These are phyloP conservation scores for Picochlorum sp. DNA, from an alignment of 139 green algal species.

Conservation along the genomic window DNA sequence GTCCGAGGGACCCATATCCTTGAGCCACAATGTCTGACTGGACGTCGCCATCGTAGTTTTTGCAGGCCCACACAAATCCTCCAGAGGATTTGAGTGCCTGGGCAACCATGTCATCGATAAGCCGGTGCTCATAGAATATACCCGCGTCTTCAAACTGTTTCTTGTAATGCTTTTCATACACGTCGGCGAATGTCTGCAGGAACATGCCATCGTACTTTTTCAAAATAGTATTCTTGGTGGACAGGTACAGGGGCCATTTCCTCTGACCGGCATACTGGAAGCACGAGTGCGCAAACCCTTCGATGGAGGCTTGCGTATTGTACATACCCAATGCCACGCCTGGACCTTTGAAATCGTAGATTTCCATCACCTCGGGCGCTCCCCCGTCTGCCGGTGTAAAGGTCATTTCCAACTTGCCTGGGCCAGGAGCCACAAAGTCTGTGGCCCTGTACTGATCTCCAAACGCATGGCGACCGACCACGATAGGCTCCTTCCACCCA, in stretches of 20 bases:
- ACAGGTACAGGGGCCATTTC: conserved; percentile 86
- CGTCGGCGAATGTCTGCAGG: conserved; percentile 77
- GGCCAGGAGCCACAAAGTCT: conserved; percentile 61
- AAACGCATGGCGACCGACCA: conserved; percentile 89
- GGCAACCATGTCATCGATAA: conserved; percentile 98
- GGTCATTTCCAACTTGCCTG: conserved; percentile 75
- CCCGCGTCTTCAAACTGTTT: conserved; percentile 65
- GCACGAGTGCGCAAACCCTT: conserved; percentile 81
- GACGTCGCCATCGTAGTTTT: conserved; percentile 48
- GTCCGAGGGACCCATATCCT: conserved; percentile 85
- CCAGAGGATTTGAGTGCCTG: conserved; percentile 84
- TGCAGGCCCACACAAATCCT: conserved; percentile 96
- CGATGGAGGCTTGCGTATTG: conserved; percentile 93
- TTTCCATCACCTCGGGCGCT: conserved; percentile 42
- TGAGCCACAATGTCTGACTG: conserved; percentile 85
- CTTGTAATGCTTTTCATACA: conserved; percentile 82
- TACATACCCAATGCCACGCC: conserved; percentile 85
- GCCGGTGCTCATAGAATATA: conserved; percentile 95
- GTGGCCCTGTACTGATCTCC: conserved; percentile 95
- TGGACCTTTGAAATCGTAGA: conserved; percentile 38
- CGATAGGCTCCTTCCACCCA: conserved; percentile 85
- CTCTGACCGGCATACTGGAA: conserved; percentile 80
- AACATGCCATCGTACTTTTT: conserved; percentile 87
- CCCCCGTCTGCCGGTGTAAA: conserved; percentile 56
- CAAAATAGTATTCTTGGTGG: conserved; percentile 98